Evolutionary conservation across 1,139 yeast species (phyloP).

Genomic region (Chernovozyma aurita): DNA sequence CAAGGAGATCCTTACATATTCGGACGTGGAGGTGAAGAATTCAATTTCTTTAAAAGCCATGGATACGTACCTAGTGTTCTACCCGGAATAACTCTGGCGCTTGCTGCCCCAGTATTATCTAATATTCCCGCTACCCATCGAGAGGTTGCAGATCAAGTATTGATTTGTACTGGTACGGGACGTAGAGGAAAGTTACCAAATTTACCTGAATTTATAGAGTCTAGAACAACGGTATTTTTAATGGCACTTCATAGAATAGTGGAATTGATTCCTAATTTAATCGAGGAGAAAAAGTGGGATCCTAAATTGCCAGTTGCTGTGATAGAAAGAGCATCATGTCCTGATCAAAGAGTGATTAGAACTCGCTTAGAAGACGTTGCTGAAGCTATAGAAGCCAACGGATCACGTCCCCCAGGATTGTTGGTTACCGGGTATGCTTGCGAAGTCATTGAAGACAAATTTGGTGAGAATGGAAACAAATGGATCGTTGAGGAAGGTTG

Average conservation of each 20-base stretch:
- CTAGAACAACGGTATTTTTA: conserved; percentile 80
- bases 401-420: conserved; percentile 92
- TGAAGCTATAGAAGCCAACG: conserved; percentile 72
- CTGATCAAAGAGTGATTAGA: conserved; percentile 83
- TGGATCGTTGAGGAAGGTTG: conserved; percentile 65
- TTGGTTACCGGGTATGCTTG: conserved; percentile 82
- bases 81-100: conserved; percentile 88
- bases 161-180: conserved; percentile 94
- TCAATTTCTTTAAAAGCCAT: conserved; percentile 54
- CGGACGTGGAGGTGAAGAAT: conserved; percentile 97
- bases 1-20: conserved; percentile 98
- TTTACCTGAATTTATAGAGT: conserved; percentile 65
- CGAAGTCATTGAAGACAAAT: conserved; percentile 39
- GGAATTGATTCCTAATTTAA: conserved; percentile 58
- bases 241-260: conserved; percentile 87
- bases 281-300: conserved; percentile 60
- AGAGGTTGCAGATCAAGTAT: conserved; percentile 87
- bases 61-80: conserved; percentile 72
- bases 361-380: conserved; percentile 65
- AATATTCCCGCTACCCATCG: conserved; percentile 90
- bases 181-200: conserved; percentile 78
- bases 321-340: conserved; percentile 88
- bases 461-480: conserved; percentile 18
- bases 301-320: conserved; percentile 72
- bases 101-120: conserved; percentile 85